phyloP scores from a whole-genome alignment of 768 basidiomycete genomes.

The Termitomyces titanicus region DNA sequence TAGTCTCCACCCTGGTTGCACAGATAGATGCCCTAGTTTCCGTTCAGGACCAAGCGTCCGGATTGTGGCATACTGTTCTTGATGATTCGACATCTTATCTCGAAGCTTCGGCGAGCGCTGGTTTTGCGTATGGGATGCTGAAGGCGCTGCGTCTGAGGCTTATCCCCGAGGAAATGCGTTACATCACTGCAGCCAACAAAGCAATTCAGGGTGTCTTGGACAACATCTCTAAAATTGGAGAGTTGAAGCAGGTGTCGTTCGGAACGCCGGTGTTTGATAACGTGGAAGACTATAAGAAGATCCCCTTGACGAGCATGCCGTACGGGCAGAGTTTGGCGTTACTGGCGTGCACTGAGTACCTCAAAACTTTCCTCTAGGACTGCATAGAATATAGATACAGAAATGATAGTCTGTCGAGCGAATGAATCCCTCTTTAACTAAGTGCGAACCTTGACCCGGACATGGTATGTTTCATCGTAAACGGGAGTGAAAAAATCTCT shows the following conservation, averaged over 20 bases:
- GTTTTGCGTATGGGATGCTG: constrained; percentile 45
- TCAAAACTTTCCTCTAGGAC: constrained; percentile 35
- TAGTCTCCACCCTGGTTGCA: constrained; percentile 35
- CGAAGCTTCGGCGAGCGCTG: constrained; percentile 45
- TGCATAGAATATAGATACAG: constrained; percentile 2
- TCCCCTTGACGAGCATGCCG: constrained; percentile 55
- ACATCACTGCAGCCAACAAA: constrained; percentile 31
- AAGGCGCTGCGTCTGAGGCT: constrained; percentile 40
- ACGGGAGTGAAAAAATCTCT: constrained; percentile 34
- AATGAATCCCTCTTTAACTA: neutral
- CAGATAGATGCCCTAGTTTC: constrained; percentile 47
- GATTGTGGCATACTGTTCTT: constrained; percentile 54
- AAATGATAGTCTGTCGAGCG: neutral
- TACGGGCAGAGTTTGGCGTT: constrained; percentile 53
- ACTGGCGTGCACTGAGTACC: constrained; percentile 45
- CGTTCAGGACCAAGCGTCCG: constrained; percentile 39
- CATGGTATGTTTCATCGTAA: constrained; percentile 23
- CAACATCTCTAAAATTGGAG: constrained; percentile 42
- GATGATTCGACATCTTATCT: constrained; percentile 49
- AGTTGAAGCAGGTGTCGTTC: constrained; percentile 45
- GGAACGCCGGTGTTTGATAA: constrained; percentile 50
- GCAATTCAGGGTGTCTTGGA: constrained; percentile 40
- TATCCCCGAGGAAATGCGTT: constrained; percentile 36
- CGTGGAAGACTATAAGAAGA: constrained; percentile 44
- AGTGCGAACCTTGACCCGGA: constrained; percentile 13